These are phyloP conservation scores for Rhodotorula mucilaginosa DNA, from an alignment of 1,284 basidiomycete species.

Conservation along the genomic window DNA sequence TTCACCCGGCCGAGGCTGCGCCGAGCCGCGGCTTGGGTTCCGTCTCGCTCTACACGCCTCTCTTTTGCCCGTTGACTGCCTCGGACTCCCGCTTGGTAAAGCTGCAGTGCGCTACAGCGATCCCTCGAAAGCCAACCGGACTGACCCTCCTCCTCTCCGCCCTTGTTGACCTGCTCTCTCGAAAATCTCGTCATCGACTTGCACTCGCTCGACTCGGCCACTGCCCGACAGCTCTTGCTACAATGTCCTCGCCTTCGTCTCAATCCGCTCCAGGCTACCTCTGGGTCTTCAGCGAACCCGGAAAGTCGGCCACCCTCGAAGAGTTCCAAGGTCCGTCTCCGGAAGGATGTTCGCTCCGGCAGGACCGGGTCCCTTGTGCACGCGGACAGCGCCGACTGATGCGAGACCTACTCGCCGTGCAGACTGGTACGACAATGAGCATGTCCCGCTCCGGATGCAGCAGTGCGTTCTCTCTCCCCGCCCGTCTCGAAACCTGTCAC, in stretches of 20 bases:
- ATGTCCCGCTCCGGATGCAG: constrained; percentile 49
- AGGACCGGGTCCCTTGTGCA: background rate
- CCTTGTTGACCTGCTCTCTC: background rate
- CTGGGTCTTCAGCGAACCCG: constrained; percentile 46
- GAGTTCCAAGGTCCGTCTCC: constrained; percentile 46
- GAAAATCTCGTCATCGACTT: background rate
- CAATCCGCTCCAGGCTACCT: constrained; percentile 43
- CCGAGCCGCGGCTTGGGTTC: background rate
- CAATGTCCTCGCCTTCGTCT: constrained; percentile 19
- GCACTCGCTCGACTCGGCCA: background rate
- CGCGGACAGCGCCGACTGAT: background rate
- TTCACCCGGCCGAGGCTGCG: background rate
- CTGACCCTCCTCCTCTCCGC: too few relatives aligned
- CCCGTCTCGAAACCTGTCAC: too few relatives aligned
- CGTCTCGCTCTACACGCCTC: background rate
- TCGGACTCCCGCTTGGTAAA: too few relatives aligned
- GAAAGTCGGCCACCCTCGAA: constrained; percentile 40
- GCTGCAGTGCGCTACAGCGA: background rate
- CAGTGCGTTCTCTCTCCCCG: constrained; percentile 29
- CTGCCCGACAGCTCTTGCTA: background rate
- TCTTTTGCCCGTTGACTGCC: too few relatives aligned
- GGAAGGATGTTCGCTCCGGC: too few relatives aligned
- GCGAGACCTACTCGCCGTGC: background rate
- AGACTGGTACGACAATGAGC: constrained; percentile 53
- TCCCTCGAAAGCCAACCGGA: too few relatives aligned